These are phyloP conservation scores for Pseudoscleropodium purum DNA, from an alignment of 225 moss, liverwort and hornwort genomes.

Conservation along the genomic window DNA sequence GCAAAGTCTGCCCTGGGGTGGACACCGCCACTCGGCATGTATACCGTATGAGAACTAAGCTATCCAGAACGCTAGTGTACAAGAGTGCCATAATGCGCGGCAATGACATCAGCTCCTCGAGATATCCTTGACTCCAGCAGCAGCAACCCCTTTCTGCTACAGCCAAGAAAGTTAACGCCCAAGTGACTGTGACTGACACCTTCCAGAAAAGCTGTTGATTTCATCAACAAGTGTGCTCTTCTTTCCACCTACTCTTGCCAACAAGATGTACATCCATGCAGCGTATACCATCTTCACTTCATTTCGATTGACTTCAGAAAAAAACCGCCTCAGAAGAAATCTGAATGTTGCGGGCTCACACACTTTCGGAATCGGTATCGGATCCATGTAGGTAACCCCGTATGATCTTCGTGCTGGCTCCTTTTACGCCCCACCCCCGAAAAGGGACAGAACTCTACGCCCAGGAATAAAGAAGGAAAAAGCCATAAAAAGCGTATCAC, in stretches of 20 bases:
- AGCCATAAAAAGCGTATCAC: slow-evolving; percentile 14
- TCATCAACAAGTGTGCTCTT: not conserved
- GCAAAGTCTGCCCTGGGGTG: slow-evolving; percentile 19
- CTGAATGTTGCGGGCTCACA: not conserved
- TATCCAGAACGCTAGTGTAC: slow-evolving; percentile 36
- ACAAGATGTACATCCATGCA: not conserved
- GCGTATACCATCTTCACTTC: not conserved
- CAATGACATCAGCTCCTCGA: slow-evolving; percentile 4
- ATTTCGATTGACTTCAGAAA: not conserved
- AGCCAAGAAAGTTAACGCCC: not conserved
- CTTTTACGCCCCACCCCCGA: not conserved
- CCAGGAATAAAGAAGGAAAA: not conserved
- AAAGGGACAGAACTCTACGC: not conserved
- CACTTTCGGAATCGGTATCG: not conserved
- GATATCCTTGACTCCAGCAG: slow-evolving; percentile 8
- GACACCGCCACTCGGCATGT: slow-evolving; percentile 29
- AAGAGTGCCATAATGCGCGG: slow-evolving; percentile 24
- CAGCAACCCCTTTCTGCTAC: not conserved
- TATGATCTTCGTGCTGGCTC: slow-evolving; percentile 2
- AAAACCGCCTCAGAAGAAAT: not conserved
- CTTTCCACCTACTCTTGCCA: not conserved
- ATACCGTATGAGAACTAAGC: slow-evolving; percentile 12
- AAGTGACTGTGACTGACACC: not conserved
- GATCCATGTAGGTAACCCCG: not conserved
- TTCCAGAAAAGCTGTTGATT: slow-evolving; percentile 1